phyloP scores from a whole-genome alignment of 2,329 filamentous ascomycete species.

The Xylariaceae sp. region DNA sequence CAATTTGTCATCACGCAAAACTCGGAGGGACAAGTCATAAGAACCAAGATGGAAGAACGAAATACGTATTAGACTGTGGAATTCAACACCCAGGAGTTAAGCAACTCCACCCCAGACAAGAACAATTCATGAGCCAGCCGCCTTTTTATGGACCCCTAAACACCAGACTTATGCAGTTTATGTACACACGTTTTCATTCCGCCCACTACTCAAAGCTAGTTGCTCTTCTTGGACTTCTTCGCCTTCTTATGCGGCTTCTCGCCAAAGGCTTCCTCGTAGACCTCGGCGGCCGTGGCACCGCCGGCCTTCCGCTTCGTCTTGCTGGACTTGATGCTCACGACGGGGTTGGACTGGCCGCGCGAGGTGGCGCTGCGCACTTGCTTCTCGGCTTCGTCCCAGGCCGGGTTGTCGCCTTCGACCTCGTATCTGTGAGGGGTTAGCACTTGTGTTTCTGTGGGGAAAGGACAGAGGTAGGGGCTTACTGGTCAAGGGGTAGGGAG shows the following conservation, averaged over 20 bases:
- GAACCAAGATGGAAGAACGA: no score
- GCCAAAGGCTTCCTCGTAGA: constrained; percentile 56
- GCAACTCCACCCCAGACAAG: no score
- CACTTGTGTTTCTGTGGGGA: no score
- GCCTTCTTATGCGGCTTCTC: constrained; percentile 44
- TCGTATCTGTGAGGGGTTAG: constrained; percentile 48
- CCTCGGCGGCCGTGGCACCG: constrained; percentile 50
- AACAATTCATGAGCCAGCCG: no score
- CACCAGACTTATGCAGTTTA: no score
- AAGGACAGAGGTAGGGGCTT: constrained; percentile 35
- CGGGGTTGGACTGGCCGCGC: constrained; percentile 52
- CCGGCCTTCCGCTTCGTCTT: constrained; percentile 71
- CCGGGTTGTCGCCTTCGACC: constrained; percentile 56
- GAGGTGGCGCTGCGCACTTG: constrained; percentile 58
- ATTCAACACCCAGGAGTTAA: no score
- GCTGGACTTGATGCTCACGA: constrained; percentile 76
- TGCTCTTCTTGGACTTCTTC: constrained; percentile 49
- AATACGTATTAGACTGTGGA: no score
- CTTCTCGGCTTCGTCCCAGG: constrained; percentile 68
- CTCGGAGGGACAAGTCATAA: no score
- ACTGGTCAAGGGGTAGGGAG: constrained; percentile 82
- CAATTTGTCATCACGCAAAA: no score
- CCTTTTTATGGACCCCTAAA: no score
- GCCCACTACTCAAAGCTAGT: neutral
- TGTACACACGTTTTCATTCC: neutral